Base-by-base conservation (phyloP, 495 filamentous ascomycete species). In the Thermothielavioides terrestris region DNA sequence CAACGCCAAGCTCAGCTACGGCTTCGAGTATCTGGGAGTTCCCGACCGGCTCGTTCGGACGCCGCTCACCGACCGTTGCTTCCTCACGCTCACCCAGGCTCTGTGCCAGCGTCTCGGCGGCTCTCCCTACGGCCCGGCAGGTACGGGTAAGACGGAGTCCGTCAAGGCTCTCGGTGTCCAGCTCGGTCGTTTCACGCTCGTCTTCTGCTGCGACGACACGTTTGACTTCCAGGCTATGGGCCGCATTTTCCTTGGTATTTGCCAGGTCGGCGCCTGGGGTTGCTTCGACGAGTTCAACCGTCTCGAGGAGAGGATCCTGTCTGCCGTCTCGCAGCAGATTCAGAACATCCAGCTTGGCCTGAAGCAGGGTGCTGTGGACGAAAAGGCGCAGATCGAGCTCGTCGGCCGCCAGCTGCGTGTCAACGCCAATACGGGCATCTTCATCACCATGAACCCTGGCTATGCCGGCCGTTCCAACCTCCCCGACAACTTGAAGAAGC, bases 211-310 rank as follows among this genome's bases (percentile, higher is more conserved):
- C 68, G 92, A 99, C 60, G 92, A 97, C 65, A 97, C 91, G 0
- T 99, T 99, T 60, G 92, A 99, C 68, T 97, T 95, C 74, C 92
- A 99, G 62, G 92, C 92, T 28, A 99, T 99, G 92, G 92, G 92
- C 5, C 86, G 92, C 53, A 99, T 99, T 60, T 97, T 99, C 76
- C 80, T 99, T 26, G 92, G 92, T 76, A 95, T 99, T 52, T 99
- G 94, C 64, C 94, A 97, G 66, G 92, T 99, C 50, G 92, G 92
- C 61, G 92, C 92, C 12, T 99, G 92, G 92, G 92, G 92, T 64
- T 99, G 92, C 69, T 99, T 99, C 64, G 92, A 99, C 62, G 92
- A 99, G 69, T 99, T 99, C 75, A 99, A 99, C 65, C 84, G 92
- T 75, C 70, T 99, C 14, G 92, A 99, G 57, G 92, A 99, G 70